Evolutionary conservation across 2,329 filamentous ascomycete species (phyloP).

Genomic region (Claviceps arundinis): DNA sequence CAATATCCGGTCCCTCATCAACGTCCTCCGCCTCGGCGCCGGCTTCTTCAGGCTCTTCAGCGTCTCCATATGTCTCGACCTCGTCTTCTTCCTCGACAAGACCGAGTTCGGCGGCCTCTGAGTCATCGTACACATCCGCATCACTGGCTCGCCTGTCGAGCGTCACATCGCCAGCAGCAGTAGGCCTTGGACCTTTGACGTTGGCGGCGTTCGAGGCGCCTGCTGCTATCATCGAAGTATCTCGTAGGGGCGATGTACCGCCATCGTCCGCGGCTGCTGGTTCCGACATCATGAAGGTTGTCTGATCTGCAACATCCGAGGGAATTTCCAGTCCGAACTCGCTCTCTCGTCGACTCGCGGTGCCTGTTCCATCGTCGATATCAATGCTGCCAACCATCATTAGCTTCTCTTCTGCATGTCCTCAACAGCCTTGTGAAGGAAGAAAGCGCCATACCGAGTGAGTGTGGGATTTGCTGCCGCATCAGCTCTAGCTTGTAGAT

Average conservation of each 20-base stretch:
- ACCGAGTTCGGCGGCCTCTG: neutral
- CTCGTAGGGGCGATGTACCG: slow-evolving; percentile 12
- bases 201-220: neutral
- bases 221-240: neutral
- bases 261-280: slow-evolving; percentile 16
- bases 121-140: slow-evolving; percentile 1
- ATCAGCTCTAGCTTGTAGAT: slow-evolving; percentile 25
- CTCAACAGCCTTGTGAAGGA: too few relatives aligned
- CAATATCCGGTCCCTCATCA: neutral
- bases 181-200: too few relatives aligned
- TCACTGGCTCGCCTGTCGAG: slow-evolving; percentile 4
- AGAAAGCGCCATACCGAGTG: slow-evolving; percentile 24
- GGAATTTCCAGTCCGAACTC: slow-evolving; percentile 39
- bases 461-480: slow-evolving; percentile 26
- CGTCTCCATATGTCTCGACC: neutral
- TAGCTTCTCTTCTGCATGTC: neutral
- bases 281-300: slow-evolving; percentile 35
- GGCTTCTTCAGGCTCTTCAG: neutral
- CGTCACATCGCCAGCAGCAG: slow-evolving; percentile 4
- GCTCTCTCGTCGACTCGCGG: slow-evolving; percentile 29
- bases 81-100: neutral
- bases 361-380: slow-evolving; percentile 26
- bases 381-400: slow-evolving; percentile 19
- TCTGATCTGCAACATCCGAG: slow-evolving; percentile 33
- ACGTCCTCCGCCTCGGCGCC: neutral